phyloP scores from a whole-genome alignment of 768 basidiomycete genomes.

The Rhodotorula graminis region DNA sequence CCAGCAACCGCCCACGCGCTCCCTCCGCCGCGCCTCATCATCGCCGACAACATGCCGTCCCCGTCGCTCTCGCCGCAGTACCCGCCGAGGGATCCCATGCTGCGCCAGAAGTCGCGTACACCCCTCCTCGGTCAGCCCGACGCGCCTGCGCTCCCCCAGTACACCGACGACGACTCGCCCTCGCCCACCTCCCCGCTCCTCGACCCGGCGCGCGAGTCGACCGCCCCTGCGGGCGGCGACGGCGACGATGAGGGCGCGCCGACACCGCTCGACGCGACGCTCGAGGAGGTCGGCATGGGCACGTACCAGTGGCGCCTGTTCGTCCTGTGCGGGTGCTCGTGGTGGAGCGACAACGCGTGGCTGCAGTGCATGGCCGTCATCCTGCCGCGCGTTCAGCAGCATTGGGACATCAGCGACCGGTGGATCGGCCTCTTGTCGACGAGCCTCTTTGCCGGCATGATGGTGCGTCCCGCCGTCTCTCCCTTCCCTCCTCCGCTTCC shows the following conservation, averaged over 20 bases:
- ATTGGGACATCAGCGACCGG: conserved; percentile 69
- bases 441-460: conserved; percentile 93
- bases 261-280: conserved; percentile 70
- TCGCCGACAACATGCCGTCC: too few species aligned
- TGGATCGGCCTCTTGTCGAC: conserved; percentile 78
- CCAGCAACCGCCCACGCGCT: too few species aligned
- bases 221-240: not conserved
- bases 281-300: conserved; percentile 72
- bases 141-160: not conserved
- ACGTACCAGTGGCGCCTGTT: conserved; percentile 47
- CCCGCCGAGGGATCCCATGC: not conserved
- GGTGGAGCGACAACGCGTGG: conserved; percentile 91
- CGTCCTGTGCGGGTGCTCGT: conserved; percentile 83
- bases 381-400: conserved; percentile 86
- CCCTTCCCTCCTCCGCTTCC: not conserved
- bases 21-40: too few species aligned
- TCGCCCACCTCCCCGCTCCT: not conserved
- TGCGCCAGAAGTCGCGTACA: conserved; percentile 4
- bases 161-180: not conserved
- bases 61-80: not conserved
- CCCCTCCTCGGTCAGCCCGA: not conserved
- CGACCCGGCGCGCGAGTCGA: not conserved
- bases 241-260: not conserved
- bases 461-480: conserved; percentile 64
- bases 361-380: conserved; percentile 68